Base-by-base conservation (phyloP, 176 grass and related monocot genomes). In the Paspalum vaginatum region DNA sequence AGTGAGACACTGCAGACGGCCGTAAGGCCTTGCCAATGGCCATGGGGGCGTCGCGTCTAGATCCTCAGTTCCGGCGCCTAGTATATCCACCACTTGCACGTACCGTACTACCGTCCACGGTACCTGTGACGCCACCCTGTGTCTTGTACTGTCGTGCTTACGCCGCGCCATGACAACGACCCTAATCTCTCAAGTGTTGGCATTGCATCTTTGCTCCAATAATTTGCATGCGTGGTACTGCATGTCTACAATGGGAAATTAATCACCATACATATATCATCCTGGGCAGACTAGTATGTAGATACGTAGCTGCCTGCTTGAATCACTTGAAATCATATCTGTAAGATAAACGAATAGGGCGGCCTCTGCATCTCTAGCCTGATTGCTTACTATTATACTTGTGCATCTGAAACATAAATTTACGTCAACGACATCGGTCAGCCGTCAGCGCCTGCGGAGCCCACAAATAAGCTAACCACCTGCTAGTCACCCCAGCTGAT, bases 81-180 rank as follows among this genome's bases (percentile, higher is more conserved):
- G n/a, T n/a, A n/a, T n/a, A 27, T 26, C 69, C 25, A 25, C 74
- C 57, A 77, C 75, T 77, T 63, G 75, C 75, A 32, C 32, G n/a
- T n/a, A n/a, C n/a, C n/a, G n/a, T n/a, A 32, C 32, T 37, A 63
- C 44, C 60, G 10, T 45, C 59, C 75, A 63, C 75, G 18, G 75
- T 38, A 38, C 58, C 62, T 77, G 74, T 27, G 57, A 62, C 56
- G 74, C 9, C 41, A 37, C 56, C 24, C 24, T 46, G 14, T 46
- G 74, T 61, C 55, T 18, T 21, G 41, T 46, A 69, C 65, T 5
- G 12, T 46, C 38, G 22, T 61, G 56, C 74, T 61, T 26, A 21
- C 73, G 15, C 20, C 40, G 27, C 55, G 22, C 22, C 39, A 44
- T 75, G 54, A 15, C 54, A 26, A 39, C 42, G 16, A 69, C 13